These are phyloP conservation scores for Lobosporangium transversale DNA, from an alignment of 192 early-diverging fungal species.

Conservation along the genomic window DNA sequence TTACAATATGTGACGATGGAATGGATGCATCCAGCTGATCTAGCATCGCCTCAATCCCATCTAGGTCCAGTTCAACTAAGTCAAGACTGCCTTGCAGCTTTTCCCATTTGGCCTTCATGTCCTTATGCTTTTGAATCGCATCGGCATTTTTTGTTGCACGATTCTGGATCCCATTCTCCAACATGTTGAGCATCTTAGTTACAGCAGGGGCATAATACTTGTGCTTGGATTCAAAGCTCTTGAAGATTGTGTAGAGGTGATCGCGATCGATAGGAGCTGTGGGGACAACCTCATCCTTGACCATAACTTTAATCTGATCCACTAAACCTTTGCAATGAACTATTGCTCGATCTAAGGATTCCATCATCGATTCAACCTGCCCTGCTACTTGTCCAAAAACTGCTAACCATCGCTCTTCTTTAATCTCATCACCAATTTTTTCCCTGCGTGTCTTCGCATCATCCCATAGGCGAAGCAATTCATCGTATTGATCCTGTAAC, in stretches of 20 bases:
- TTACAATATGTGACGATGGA: conserved; percentile 29
- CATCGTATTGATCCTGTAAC: conserved; percentile 25
- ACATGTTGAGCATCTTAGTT: conserved; percentile 63
- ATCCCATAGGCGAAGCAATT: conserved; percentile 55
- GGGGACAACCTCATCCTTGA: conserved; percentile 36
- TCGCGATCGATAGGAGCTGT: conserved; percentile 50
- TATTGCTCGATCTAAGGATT: conserved; percentile 60
- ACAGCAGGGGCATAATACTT: conserved; percentile 66
- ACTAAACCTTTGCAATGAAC: conserved; percentile 58
- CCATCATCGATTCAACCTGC: conserved; percentile 66
- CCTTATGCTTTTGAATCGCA: conserved; percentile 51
- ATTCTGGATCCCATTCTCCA: conserved; percentile 61
- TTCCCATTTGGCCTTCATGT: conserved; percentile 59
- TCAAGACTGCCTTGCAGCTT: conserved; percentile 42
- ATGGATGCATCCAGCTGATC: conserved; percentile 49
- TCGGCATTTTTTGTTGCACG: conserved; percentile 53
- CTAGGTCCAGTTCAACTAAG: conserved; percentile 47
- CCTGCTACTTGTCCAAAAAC: conserved; percentile 64
- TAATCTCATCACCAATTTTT: conserved; percentile 56
- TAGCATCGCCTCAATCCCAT: conserved; percentile 37
- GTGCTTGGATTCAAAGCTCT: conserved; percentile 66
- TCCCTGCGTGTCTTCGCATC: conserved; percentile 57
- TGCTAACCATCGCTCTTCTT: conserved; percentile 64
- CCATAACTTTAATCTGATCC: conserved; percentile 46
- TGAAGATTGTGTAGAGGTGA: conserved; percentile 60